Percentiles rank a stretch among this genome's conserved stretches.
phyloP scores from a whole-genome alignment of 1,284 basidiomycete genomes.

The Chiua sp. region DNA sequence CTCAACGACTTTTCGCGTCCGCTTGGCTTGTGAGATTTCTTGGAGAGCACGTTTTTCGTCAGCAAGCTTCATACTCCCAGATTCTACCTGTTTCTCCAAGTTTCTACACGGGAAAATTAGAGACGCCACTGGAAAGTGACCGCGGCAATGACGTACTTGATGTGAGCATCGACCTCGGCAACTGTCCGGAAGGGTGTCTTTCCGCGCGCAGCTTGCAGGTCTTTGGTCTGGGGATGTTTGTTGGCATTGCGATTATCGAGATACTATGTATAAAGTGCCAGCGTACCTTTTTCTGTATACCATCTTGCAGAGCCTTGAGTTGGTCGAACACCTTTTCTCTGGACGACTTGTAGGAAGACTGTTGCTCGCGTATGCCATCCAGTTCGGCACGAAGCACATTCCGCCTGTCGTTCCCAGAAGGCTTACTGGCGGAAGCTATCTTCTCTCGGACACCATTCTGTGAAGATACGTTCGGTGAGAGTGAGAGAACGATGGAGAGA shows the following conservation, averaged over 20 bases:
- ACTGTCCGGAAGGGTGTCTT: conserved; percentile 89
- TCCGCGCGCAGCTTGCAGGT: conserved; percentile 81
- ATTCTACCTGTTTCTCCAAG: conserved; percentile 90
- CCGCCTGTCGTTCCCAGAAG: conserved; percentile 74
- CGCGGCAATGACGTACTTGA: conserved; percentile 62
- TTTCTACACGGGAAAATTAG: conserved; percentile 52
- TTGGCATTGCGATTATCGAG: conserved; percentile 3
- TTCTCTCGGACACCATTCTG: conserved; percentile 84
- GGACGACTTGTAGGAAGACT: conserved; percentile 80
- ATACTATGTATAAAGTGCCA: neutral
- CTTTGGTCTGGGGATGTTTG: conserved; percentile 70
- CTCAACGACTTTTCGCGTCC: conserved; percentile 76
- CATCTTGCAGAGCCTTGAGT: conserved; percentile 83
- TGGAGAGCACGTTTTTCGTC: conserved; percentile 95
- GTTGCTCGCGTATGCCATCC: conserved; percentile 79
- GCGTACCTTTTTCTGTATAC: conserved; percentile 81
- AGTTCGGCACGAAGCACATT: conserved; percentile 83
- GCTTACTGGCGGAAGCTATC: conserved; percentile 68
- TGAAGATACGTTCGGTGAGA: conserved; percentile 7
- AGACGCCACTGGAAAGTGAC: conserved; percentile 1
- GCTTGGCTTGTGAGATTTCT: conserved; percentile 82
- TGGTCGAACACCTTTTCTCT: conserved; percentile 84
- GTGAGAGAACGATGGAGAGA: neutral
- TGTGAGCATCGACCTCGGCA: conserved; percentile 88
- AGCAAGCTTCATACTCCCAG: conserved; percentile 90